These are phyloP conservation scores for Aspergillus avenaceus DNA, from an alignment of 495 filamentous ascomycete genomes.

Conservation along the genomic window DNA sequence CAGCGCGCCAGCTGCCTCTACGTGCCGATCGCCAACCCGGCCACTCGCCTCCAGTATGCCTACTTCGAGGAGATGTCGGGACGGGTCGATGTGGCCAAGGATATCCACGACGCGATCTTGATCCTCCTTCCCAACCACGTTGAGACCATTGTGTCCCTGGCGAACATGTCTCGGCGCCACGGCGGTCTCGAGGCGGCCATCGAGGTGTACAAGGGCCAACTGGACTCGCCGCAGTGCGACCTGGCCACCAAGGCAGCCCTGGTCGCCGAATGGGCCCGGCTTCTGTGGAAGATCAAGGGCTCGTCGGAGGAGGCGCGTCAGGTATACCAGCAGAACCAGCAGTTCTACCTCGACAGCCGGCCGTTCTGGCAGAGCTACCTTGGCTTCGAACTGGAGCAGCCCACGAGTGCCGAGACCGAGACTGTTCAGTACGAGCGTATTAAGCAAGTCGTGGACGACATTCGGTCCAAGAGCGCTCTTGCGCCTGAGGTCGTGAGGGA, in stretches of 20 bases:
- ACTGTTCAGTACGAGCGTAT: constrained; percentile 64
- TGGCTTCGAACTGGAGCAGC: constrained; percentile 84
- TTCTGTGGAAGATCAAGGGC: constrained; percentile 90
- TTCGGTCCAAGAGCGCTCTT: constrained; percentile 72
- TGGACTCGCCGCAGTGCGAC: constrained; percentile 66
- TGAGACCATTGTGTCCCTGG: constrained; percentile 82
- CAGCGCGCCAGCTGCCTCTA: constrained; percentile 80
- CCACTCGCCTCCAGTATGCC: constrained; percentile 83
- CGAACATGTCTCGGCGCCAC: constrained; percentile 83
- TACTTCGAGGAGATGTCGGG: constrained; percentile 87
- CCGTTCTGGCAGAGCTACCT: constrained; percentile 91
- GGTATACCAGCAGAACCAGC: constrained; percentile 76
- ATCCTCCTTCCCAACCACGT: constrained; percentile 66
- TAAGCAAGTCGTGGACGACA: constrained; percentile 73
- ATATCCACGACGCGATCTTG: constrained; percentile 80
- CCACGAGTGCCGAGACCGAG: constrained; percentile 64
- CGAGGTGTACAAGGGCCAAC: constrained; percentile 73
- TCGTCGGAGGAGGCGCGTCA: constrained; percentile 78
- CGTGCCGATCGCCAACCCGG: constrained; percentile 76
- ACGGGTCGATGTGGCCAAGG: constrained; percentile 71
- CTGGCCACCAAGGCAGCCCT: constrained; percentile 81
- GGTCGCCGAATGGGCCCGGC: constrained; percentile 82
- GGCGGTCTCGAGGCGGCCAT: constrained; percentile 84
- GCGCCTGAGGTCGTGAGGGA: constrained; percentile 66
- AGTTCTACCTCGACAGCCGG: constrained; percentile 82